A percentile compares a stretch with the other conserved stretches of the same genome.
Conservation (phyloP, 805 yeast genomes). For the Zygotorulaspora florentina region DNA sequence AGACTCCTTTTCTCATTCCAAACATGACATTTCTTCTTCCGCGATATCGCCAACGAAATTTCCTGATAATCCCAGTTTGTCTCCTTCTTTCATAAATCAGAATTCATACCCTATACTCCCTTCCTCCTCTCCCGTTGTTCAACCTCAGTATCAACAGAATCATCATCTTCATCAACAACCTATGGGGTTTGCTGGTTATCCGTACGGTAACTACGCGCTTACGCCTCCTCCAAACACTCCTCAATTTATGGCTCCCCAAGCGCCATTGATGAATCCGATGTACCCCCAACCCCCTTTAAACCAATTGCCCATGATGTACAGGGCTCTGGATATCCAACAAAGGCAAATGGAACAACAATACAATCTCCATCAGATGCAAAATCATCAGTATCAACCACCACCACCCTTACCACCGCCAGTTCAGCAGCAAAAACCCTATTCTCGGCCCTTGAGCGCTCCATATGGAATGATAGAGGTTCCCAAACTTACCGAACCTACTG, state of each 20-base stretch:
- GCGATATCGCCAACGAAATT: neutral
- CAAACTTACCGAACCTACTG: constrained; percentile 2
- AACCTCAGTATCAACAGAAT: constrained; percentile 1
- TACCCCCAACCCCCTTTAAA: constrained; percentile 16
- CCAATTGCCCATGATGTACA: constrained; percentile 15
- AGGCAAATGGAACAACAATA: constrained; percentile 8
- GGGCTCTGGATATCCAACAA: constrained; percentile 12
- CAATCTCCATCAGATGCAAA: neutral
- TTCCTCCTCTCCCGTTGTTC: constrained; percentile 6
- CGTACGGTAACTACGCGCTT: constrained; percentile 16
- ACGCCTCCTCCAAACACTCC: constrained; percentile 12
- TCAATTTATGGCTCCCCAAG: constrained; percentile 15
- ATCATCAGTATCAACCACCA: neutral
- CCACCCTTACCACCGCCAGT: constrained; percentile 2
- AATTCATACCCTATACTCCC: constrained; percentile 4
- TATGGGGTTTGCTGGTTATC: constrained; percentile 7
- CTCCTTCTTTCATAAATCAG: constrained; percentile 10
- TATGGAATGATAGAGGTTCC: neutral
- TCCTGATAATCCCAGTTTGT: neutral
- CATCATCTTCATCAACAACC: constrained; percentile 3
- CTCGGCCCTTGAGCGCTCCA: constrained; percentile 4
- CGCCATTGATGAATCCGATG: constrained; percentile 14
- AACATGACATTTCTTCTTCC: neutral
- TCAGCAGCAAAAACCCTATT: constrained; percentile 5
- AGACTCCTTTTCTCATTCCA: neutral